phyloP scores from a whole-genome alignment of 2,329 filamentous ascomycete genomes.

The Botrytis sinoallii region DNA sequence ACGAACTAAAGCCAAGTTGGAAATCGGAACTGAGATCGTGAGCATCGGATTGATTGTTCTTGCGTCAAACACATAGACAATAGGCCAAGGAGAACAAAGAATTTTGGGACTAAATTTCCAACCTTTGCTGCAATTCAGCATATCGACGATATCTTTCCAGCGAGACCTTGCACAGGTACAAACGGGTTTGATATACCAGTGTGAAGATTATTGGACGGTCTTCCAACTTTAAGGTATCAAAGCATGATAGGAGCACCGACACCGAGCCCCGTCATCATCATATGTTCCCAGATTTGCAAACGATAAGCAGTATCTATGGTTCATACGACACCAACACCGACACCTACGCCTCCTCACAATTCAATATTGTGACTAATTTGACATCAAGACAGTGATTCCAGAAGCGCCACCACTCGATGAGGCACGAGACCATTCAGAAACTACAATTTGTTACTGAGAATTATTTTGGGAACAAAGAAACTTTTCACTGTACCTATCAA shows the following conservation, averaged over 20 bases:
- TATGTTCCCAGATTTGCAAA: not conserved
- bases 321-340: not conserved
- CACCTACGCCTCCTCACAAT: not conserved
- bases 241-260: not conserved
- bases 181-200: not conserved
- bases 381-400: not conserved
- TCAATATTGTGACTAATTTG: not conserved
- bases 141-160: not conserved
- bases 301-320: not conserved
- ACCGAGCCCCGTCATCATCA: not conserved
- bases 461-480: slow-evolving; percentile 6
- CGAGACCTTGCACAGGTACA: not conserved
- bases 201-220: not conserved
- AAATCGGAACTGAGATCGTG: not conserved
- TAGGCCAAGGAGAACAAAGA: not conserved
- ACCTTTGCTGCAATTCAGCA: not conserved
- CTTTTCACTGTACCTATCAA: not conserved
- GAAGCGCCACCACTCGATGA: not conserved
- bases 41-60: not conserved
- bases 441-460: not conserved
- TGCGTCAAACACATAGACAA: not conserved
- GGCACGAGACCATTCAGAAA: slow-evolving; percentile 2
- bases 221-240: not conserved
- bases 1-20: not conserved
- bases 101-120: not conserved